Percentiles rank a stretch among this genome's conserved stretches.
These are phyloP conservation scores for Licmophora abbreviata DNA, from an alignment of 108 stramenopile genomes.

Conservation along the genomic window DNA sequence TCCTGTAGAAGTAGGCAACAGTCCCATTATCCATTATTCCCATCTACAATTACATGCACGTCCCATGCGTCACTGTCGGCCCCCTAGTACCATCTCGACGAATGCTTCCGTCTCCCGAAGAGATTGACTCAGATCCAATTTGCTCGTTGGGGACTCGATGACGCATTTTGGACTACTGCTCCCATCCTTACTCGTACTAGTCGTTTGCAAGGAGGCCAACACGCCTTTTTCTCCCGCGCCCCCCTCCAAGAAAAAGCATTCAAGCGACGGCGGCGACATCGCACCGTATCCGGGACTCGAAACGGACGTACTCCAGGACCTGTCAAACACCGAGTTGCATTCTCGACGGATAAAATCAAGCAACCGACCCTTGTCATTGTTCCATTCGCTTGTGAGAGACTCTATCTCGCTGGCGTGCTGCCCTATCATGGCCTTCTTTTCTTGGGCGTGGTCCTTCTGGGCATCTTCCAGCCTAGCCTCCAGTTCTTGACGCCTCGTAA, in stretches of 20 bases:
- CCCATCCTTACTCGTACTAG: neutral
- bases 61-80: neutral
- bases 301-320: neutral
- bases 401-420: conserved; percentile 15
- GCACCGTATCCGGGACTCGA: no score
- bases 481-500: conserved; percentile 4
- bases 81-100: conserved; percentile 1
- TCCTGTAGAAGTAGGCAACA: no score
- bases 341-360: conserved; percentile 25
- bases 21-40: neutral
- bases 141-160: neutral
- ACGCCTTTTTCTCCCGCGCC: conserved; percentile 1
- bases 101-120: conserved; percentile 5
- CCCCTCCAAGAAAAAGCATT: no score
- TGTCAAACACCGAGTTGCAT: conserved; percentile 26
- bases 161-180: neutral
- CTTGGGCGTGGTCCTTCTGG: conserved; percentile 3
- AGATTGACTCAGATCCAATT: conserved; percentile 2
- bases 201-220: neutral
- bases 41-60: neutral
- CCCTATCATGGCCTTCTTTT: conserved; percentile 7
- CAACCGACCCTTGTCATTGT: conserved; percentile 18
- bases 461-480: conserved; percentile 18
- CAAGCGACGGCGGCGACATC: neutral
- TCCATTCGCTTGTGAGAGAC: conserved; percentile 13